Evolutionary conservation across 2,329 filamentous ascomycete genomes (phyloP), one percentile per base, ranked within the genome.

Genomic region (Beauveria bassiana): DNA sequence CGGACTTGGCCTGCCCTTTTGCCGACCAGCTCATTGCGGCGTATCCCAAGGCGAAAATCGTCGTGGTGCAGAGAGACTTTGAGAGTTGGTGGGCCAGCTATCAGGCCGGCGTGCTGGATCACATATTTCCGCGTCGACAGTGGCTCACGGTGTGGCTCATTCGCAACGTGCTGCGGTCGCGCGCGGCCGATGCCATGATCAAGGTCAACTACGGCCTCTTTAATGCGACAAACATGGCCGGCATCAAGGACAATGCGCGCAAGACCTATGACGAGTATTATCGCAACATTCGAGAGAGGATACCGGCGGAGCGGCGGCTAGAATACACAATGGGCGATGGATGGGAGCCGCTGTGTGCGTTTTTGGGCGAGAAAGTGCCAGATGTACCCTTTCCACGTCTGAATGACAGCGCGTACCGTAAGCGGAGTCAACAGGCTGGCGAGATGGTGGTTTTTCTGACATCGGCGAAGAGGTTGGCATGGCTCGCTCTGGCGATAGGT

Each of bases 311-410:
- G 0, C 63, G 61, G 38, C 64, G 75, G 16, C 61, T 75, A 20
- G 68, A 73, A 20, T 73, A 66, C 22, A 64, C 66, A 12, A 53
- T 73, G 4, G 58, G 61, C 1, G 66, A 70, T 8, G 74, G 71
- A 1, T 75, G 73, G 72, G 67, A 63, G 26, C 70, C 74, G 1
- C 51, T 76, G 9, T 75, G 73, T 16, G 49, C 61, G 3, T 75
- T 76, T 26, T 38, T 76, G 12, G 71, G 69, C 0, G 73, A 71
- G 63, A 26, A 69, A 0, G 59, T 71, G 6, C 74, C 72, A 0
- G 64, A 62, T 1, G 61, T 63, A 26, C 61, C 68, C 18, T 73
- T 73, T 40, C 72, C 72, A 1, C 65, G 65, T 22, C 55, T 66
- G 0, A 74, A 74, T 22, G 68, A 71, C 47, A 45, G 49, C 46